Percentiles rank a stretch among this genome's conserved stretches.
These are phyloP conservation scores for Aciculoconidium aculeatum DNA, from an alignment of 805 yeast species.

Conservation along the genomic window DNA sequence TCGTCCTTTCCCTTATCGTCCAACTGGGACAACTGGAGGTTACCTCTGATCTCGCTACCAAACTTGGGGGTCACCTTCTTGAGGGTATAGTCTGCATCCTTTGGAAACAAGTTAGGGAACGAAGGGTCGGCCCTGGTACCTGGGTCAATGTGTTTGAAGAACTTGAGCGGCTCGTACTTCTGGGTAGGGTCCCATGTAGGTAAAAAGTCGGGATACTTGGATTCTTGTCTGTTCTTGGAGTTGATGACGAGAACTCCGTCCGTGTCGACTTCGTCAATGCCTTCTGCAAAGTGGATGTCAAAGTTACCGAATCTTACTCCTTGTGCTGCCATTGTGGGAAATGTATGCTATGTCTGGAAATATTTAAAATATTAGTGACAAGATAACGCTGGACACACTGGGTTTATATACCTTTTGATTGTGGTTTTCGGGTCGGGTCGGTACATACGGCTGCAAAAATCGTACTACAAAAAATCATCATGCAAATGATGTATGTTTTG, in stretches of 20 bases:
- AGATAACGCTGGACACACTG: neutral
- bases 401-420: conserved; percentile 1
- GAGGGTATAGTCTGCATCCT: conserved; percentile 16
- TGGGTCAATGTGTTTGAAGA: conserved; percentile 56
- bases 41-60: conserved; percentile 50
- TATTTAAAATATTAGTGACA: conserved; percentile 1
- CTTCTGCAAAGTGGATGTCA: conserved; percentile 47
- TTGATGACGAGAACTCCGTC: conserved; percentile 47
- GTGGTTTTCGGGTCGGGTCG: conserved; percentile 3
- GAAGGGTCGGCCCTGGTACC: conserved; percentile 62
- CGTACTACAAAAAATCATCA: neutral
- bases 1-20: conserved; percentile 56
- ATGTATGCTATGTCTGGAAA: conserved; percentile 1
- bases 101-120: conserved; percentile 47
- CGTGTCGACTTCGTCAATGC: conserved; percentile 41
- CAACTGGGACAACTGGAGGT: conserved; percentile 50
- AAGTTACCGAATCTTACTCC: conserved; percentile 24
- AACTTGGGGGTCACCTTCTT: conserved; percentile 59
- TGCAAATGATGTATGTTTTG: too few relatives aligned
- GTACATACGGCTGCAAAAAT: conserved; percentile 3
- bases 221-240: conserved; percentile 27
- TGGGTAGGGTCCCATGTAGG: conserved; percentile 67
- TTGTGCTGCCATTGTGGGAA: conserved; percentile 5
- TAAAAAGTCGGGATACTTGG: conserved; percentile 49
- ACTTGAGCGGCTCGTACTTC: conserved; percentile 45